A percentile compares a stretch with the other conserved stretches of the same genome.
Evolutionary conservation across 495 filamentous ascomycete genomes (phyloP).

Genomic region (Pyrenopolyporus hunteri): DNA sequence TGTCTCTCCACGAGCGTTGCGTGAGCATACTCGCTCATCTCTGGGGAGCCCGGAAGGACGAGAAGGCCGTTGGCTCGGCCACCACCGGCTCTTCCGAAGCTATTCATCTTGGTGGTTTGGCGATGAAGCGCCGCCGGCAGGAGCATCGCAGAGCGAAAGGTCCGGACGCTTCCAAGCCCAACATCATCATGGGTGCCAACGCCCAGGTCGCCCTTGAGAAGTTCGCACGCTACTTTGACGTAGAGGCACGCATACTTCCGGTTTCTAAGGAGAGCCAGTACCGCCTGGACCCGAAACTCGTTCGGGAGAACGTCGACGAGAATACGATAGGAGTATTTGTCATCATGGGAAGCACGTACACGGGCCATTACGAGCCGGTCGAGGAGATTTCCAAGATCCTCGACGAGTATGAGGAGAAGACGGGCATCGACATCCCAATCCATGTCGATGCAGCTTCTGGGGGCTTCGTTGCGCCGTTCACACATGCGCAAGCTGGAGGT

Average conservation of each 20-base stretch:
- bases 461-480: constrained; percentile 77
- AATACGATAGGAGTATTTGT: constrained; percentile 82
- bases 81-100: constrained; percentile 78
- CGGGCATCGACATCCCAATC: constrained; percentile 71
- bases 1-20: constrained; percentile 74
- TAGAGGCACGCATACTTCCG: constrained; percentile 72
- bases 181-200: constrained; percentile 81
- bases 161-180: constrained; percentile 67
- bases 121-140: constrained; percentile 82
- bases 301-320: constrained; percentile 72
- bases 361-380: constrained; percentile 78
- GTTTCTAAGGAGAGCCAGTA: constrained; percentile 68
- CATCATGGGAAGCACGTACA: constrained; percentile 76
- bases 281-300: constrained; percentile 66
- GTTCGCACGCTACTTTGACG: constrained; percentile 77
- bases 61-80: constrained; percentile 73
- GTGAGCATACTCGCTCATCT: constrained; percentile 73
- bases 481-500: constrained; percentile 63
- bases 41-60: constrained; percentile 68
- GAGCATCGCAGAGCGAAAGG: constrained; percentile 64
- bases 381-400: constrained; percentile 69
- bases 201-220: constrained; percentile 80
- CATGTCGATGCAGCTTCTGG: constrained; percentile 78
- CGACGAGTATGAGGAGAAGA: constrained; percentile 68
- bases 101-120: constrained; percentile 75